Conservation (phyloP, 768 basidiomycete genomes). For the Agrocybe praecox region DNA sequence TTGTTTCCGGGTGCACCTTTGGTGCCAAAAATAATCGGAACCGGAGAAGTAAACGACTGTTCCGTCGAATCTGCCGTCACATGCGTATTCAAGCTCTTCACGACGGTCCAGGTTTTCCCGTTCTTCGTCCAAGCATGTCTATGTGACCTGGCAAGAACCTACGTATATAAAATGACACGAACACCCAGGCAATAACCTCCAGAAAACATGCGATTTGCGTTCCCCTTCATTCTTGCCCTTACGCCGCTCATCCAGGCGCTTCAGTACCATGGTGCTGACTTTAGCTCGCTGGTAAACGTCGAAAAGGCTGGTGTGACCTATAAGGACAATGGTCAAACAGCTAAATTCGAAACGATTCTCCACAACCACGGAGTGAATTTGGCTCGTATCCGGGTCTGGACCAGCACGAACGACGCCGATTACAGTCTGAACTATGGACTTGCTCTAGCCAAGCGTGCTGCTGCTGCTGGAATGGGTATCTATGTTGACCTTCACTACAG, state of each 20-base stretch:
- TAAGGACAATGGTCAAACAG: slow-evolving; percentile 39
- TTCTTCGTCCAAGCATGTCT: neutral
- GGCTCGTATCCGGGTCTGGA: slow-evolving; percentile 65
- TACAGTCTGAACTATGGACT: slow-evolving; percentile 57
- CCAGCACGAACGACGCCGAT: slow-evolving; percentile 49
- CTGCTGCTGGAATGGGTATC: slow-evolving; percentile 57
- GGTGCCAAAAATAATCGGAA: neutral
- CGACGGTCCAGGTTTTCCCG: neutral
- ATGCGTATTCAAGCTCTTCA: neutral
- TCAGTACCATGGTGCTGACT: slow-evolving; percentile 56
- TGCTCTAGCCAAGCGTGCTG: slow-evolving; percentile 54
- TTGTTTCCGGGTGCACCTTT: neutral
- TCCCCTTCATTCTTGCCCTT: slow-evolving; percentile 17
- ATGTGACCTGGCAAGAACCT: neutral
- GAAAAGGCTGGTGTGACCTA: slow-evolving; percentile 50
- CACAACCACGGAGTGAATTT: slow-evolving; percentile 55
- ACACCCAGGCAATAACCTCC: neutral
- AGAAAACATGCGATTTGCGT: slow-evolving; percentile 25
- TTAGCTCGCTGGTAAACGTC: slow-evolving; percentile 54
- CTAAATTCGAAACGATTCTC: slow-evolving; percentile 55
- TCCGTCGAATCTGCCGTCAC: neutral
- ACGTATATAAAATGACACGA: neutral
- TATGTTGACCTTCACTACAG: slow-evolving; percentile 64
- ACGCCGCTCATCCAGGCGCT: slow-evolving; percentile 33
- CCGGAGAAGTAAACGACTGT: neutral